phyloP scores from a whole-genome alignment of 306 rosid species.

The Fragaria iinumae region DNA sequence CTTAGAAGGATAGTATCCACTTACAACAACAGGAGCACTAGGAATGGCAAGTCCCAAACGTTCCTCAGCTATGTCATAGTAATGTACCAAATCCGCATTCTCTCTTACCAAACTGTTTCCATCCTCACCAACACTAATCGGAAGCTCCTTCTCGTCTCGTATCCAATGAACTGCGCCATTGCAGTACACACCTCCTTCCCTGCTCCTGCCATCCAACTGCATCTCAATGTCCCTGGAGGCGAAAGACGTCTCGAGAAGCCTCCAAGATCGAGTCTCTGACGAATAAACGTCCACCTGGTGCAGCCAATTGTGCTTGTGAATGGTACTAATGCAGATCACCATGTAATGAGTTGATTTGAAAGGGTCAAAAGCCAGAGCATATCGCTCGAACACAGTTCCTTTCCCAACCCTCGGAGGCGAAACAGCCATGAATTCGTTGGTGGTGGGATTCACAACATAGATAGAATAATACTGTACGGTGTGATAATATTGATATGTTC shows the following conservation, averaged over 20 bases:
- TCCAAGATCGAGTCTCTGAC: slow-evolving; percentile 18
- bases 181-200: neutral
- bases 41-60: neutral
- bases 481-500: too few species aligned
- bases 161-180: neutral
- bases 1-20: neutral
- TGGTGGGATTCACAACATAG: slow-evolving; percentile 8
- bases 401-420: neutral
- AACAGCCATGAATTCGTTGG: neutral
- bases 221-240: neutral
- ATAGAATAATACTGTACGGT: neutral
- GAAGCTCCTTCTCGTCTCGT: neutral
- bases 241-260: neutral
- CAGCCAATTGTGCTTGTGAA: neutral
- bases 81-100: neutral
- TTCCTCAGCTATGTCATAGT: neutral
- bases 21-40: neutral
- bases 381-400: neutral
- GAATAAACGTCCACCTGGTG: slow-evolving; percentile 11
- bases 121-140: neutral
- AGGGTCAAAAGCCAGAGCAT: slow-evolving; percentile 9
- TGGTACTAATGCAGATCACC: neutral
- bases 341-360: slow-evolving; percentile 9
- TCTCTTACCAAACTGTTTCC: neutral
- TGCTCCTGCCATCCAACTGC: neutral